phyloP scores from a whole-genome alignment of 1,284 basidiomycete genomes.

The Cryptococcus sp. region DNA sequence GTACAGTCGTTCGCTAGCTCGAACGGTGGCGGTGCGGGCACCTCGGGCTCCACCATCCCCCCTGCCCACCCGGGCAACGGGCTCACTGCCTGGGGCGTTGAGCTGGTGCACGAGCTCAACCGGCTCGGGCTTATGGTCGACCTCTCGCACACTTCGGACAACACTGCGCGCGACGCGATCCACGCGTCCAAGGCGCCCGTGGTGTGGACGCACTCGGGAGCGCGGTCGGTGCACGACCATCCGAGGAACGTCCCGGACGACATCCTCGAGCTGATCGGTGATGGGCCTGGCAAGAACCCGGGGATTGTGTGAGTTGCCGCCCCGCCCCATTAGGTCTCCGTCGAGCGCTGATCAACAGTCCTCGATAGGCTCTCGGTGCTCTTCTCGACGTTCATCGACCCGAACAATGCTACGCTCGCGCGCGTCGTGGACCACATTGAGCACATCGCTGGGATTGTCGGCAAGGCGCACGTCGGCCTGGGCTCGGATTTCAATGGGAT shows the following conservation, averaged over 20 bases:
- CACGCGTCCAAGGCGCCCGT: conserved; percentile 66
- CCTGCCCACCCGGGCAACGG: conserved; percentile 31
- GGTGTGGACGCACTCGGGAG: conserved; percentile 78
- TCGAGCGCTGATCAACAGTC: too few relatives aligned
- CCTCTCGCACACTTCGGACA: conserved; percentile 74
- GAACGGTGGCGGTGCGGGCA: conserved; percentile 74
- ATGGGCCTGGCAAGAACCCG: conserved; percentile 60
- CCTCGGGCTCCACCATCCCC: conserved; percentile 42
- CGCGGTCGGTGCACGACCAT: conserved; percentile 64
- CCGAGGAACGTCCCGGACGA: conserved; percentile 64
- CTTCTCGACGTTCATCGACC: conserved; percentile 27
- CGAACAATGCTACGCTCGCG: conserved; percentile 50
- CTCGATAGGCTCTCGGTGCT: conserved; percentile 53
- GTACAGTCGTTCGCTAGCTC: conserved; percentile 3
- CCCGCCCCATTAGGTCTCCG: background rate
- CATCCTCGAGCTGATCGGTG: conserved; percentile 63
- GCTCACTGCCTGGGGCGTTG: conserved; percentile 51
- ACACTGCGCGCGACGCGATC: conserved; percentile 62
- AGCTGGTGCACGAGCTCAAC: conserved; percentile 76
- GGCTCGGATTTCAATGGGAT: conserved; percentile 59
- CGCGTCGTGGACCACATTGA: conserved; percentile 76
- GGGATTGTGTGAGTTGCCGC: conserved; percentile 57
- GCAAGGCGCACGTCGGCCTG: conserved; percentile 61
- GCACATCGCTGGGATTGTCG: conserved; percentile 63
- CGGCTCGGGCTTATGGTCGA: conserved; percentile 76